A percentile compares a stretch with the other conserved stretches of the same genome.
These are phyloP conservation scores for Vaccinium vitisidaea DNA, from an alignment of 148 eudicot genomes.

Conservation along the genomic window DNA sequence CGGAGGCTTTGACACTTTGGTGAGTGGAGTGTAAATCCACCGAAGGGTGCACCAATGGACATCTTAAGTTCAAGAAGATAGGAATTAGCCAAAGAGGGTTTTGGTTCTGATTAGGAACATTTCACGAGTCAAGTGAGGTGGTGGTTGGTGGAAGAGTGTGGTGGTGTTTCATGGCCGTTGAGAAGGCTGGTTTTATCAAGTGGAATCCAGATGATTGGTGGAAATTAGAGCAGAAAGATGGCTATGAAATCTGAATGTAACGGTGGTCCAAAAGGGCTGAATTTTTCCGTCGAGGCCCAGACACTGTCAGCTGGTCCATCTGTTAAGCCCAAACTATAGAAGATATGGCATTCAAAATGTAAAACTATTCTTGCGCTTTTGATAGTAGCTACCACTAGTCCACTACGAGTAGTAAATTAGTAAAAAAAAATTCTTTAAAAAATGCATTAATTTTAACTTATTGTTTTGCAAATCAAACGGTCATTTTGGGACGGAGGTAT, in stretches of 20 bases:
- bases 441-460: no score
- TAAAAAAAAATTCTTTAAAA: no score
- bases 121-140: not conserved
- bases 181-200: conserved; percentile 15
- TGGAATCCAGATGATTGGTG: conserved; percentile 40
- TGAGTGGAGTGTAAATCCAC: conserved; percentile 35
- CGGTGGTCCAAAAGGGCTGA: not conserved
- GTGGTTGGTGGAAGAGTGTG: conserved; percentile 12
- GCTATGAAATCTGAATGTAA: not conserved
- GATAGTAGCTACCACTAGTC: no score
- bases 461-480: no score
- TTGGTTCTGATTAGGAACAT: conserved; percentile 15
- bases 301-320: not conserved
- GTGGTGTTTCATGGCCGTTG: conserved; percentile 12
- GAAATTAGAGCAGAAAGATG: conserved; percentile 12
- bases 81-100: conserved; percentile 7
- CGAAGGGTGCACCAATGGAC: conserved; percentile 42
- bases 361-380: no score
- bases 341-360: no score
- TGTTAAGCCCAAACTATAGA: no score
- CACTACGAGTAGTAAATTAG: no score
- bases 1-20: conserved; percentile 34
- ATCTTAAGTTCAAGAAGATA: conserved; percentile 26
- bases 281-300: not conserved
- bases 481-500: no score